phyloP scores from a whole-genome alignment of 2,329 filamentous ascomycete species.

The Apiospora phragmitis region DNA sequence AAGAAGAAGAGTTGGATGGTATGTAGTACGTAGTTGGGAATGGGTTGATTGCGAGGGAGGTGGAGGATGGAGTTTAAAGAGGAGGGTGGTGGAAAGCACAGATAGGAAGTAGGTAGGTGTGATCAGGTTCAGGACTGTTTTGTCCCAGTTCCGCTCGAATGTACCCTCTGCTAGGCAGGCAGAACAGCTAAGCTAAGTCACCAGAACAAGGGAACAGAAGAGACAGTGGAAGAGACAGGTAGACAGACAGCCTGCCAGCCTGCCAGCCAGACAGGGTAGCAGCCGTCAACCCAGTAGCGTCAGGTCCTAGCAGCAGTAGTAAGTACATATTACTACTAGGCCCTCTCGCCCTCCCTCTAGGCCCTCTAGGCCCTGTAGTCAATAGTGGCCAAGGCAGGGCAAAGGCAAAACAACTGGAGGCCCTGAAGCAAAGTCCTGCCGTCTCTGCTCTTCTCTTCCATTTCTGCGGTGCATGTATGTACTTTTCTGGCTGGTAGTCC shows the following conservation, averaged over 20 bases:
- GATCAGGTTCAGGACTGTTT: constrained; percentile 7
- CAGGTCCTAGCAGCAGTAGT: constrained; percentile 3
- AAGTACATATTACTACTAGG: not conserved
- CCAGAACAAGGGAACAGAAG: not conserved
- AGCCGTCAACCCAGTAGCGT: constrained; percentile 1
- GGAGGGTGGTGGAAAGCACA: constrained; percentile 22
- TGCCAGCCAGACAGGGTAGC: not conserved
- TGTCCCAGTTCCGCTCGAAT: not conserved
- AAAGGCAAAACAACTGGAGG: not conserved
- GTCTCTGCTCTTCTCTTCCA: not conserved
- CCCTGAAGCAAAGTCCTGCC: not conserved
- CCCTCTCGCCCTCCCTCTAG: too few species aligned
- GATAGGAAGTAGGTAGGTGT: not conserved
- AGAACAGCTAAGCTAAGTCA: not conserved
- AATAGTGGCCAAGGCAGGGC: constrained; percentile 2
- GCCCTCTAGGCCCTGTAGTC: constrained; percentile 5
- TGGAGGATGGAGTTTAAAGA: constrained; percentile 19
- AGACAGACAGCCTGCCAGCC: not conserved
- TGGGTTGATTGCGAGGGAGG: constrained; percentile 7
- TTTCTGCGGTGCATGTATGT: not conserved
- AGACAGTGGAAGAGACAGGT: not conserved
- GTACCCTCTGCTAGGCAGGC: not conserved
- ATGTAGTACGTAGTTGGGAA: not conserved
- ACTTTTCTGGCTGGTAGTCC: not conserved
- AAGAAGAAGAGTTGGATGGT: constrained; percentile 6